Evolutionary conservation across 2,329 filamentous ascomycete genomes (phyloP).

Genomic region (Paecilomyces sp.): DNA sequence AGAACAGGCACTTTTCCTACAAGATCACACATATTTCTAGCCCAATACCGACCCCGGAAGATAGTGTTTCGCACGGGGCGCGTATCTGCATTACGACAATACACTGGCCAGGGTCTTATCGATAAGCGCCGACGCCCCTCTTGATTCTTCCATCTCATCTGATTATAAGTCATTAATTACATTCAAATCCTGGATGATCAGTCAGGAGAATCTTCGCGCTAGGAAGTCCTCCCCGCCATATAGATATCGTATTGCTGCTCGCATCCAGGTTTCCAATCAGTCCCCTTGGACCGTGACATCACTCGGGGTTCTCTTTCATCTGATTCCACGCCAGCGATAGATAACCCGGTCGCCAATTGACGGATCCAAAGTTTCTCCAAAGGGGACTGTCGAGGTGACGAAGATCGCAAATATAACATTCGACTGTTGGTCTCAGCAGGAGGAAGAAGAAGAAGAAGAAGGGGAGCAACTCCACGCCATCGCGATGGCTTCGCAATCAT

Average conservation of each 20-base stretch:
- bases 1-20: neutral
- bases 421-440: no score
- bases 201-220: neutral
- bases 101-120: neutral
- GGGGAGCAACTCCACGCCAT: no score
- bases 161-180: no score
- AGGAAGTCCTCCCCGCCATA: neutral
- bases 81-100: neutral
- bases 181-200: no score
- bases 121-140: neutral
- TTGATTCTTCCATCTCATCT: neutral
- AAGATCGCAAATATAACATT: no score
- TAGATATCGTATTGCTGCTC: neutral
- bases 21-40: neutral
- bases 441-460: no score
- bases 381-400: neutral
- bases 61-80: neutral
- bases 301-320: no score
- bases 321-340: no score
- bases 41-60: neutral
- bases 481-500: slow-evolving; percentile 6
- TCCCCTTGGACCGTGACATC: no score
- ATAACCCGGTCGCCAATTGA: no score
- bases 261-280: neutral
- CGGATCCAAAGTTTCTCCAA: no score